Evolutionary conservation across 2,329 filamentous ascomycete species (phyloP).

Genomic region (Pleomassaria siparia): DNA sequence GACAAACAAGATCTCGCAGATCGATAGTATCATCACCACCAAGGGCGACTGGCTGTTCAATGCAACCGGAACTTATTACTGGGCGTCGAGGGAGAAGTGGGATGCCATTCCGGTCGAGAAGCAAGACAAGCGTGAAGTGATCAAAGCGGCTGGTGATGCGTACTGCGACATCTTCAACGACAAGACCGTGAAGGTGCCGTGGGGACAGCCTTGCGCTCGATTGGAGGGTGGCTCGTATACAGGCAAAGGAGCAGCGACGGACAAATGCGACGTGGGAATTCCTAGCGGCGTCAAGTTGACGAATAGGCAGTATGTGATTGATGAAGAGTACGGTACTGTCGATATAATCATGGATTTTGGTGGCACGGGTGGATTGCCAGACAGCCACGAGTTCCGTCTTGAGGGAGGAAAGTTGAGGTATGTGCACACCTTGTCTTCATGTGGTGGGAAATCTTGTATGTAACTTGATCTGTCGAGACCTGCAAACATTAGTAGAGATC

Average conservation of each 20-base stretch:
- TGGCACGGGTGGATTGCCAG: slow-evolving; percentile 26
- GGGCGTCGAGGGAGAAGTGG: slow-evolving; percentile 29
- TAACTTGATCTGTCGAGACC: too few species aligned
- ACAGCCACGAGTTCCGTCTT: slow-evolving; percentile 36
- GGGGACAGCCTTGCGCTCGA: slow-evolving; percentile 30
- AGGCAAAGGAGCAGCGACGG: slow-evolving; percentile 23
- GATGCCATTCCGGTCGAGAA: slow-evolving; percentile 17
- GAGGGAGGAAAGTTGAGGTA: slow-evolving; percentile 33
- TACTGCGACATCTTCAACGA: slow-evolving; percentile 32
- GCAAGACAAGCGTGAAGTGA: slow-evolving; percentile 21
- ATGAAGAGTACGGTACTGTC: slow-evolving; percentile 34
- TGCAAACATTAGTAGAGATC: too few species aligned
- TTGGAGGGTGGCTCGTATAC: slow-evolving; percentile 33
- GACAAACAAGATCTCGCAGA: slow-evolving; percentile 19
- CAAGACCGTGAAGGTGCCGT: slow-evolving; percentile 28
- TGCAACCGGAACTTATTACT: slow-evolving; percentile 29
- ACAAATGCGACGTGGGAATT: slow-evolving; percentile 31
- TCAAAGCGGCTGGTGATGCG: slow-evolving; percentile 31
- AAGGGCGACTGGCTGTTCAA: slow-evolving; percentile 38
- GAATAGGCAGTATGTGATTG: slow-evolving; percentile 33
- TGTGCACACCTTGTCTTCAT: slow-evolving; percentile 32
- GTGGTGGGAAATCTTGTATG: slow-evolving; percentile 29
- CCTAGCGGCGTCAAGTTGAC: slow-evolving; percentile 29
- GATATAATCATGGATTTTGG: slow-evolving; percentile 35
- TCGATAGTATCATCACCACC: slow-evolving; percentile 29